A percentile compares a stretch with the other conserved stretches of the same genome.
phyloP scores from a whole-genome alignment of 176 grass and related monocot genomes.

The Aegilops bicornis region DNA sequence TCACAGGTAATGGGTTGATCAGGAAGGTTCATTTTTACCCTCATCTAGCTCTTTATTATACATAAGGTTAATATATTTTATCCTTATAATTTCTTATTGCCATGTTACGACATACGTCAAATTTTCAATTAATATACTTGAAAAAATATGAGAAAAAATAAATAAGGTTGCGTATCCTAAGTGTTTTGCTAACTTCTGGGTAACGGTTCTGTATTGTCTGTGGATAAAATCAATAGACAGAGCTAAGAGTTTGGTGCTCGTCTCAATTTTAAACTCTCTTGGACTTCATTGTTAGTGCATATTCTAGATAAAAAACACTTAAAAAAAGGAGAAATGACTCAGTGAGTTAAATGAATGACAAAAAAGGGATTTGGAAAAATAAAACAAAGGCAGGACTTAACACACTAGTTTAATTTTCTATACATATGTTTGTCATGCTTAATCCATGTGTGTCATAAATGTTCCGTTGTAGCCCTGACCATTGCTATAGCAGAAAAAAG shows the following conservation, averaged over 20 bases:
- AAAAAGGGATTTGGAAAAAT: neutral
- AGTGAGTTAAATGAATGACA: neutral
- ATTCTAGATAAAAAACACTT: neutral
- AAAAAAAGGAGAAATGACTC: neutral
- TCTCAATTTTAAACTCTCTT: neutral
- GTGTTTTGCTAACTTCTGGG: neutral
- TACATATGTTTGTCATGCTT: neutral
- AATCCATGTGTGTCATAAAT: neutral
- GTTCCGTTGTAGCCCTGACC: neutral
- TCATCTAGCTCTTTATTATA: neutral
- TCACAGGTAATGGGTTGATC: conserved; percentile 49
- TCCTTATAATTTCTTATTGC: neutral
- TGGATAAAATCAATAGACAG: neutral
- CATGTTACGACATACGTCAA: neutral
- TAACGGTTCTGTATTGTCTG: neutral
- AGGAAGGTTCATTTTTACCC: neutral
- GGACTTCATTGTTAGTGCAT: neutral
- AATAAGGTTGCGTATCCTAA: neutral
- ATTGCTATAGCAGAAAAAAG: neutral
- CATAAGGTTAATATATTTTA: neutral
- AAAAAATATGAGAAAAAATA: neutral
- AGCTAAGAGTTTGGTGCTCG: neutral
- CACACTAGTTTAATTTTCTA: neutral
- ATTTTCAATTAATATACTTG: neutral
- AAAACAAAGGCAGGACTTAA: neutral